Evolutionary conservation across 73 alveolate genomes (phyloP), one percentile per base, ranked within the genome.

Genomic region (Stentor roeselii): DNA sequence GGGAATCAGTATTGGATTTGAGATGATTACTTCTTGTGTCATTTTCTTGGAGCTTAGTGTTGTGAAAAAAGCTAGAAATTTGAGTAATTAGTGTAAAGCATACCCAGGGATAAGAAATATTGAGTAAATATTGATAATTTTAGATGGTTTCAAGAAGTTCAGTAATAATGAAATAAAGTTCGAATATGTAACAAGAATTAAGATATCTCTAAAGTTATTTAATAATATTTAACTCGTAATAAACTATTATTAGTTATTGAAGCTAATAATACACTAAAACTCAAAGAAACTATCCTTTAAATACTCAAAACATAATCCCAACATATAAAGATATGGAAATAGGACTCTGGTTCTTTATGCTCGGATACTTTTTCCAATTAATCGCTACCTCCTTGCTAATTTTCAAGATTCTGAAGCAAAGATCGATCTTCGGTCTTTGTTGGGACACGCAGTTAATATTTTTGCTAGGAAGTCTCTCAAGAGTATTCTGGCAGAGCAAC

Each of bases 401-500:
- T 37, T 89, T 86, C 83, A 89, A 87, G 59, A 59, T 89, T 2
- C 74, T 37, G 31, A 89, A 89, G 76, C 86, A 78, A 77, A 87
- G 75, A 67, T 39, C 88, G 3, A 87, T 89, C 82, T 80, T 86
- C 41, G 95, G 95, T 15, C 77, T 89, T 27, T 89, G 91, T 4
- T 67, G 78, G 2, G 92, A 89, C 85, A 89, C 90, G 6, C 74
- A 86, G 80, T n/a, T 58, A 35, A 67, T 88, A 77, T 60, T 86
- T 36, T 31, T 87, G 76, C n/a, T 82, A 4, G 90, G 90, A 2
- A 42, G 91, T 0, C 39, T 89, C 3, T 86, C 92, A 3, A 34
- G 95, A 61, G 60, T 75, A 36, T 3, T 89, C 3, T 89, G 95
- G 92, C 74, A 86, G 75, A 76, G 37, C 78, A 92, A 89, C 42